Percentiles rank a stretch among this genome's conserved stretches.
Evolutionary conservation across 169 alveolate species (phyloP).

Genomic region (Eimeria necatrix): DNA sequence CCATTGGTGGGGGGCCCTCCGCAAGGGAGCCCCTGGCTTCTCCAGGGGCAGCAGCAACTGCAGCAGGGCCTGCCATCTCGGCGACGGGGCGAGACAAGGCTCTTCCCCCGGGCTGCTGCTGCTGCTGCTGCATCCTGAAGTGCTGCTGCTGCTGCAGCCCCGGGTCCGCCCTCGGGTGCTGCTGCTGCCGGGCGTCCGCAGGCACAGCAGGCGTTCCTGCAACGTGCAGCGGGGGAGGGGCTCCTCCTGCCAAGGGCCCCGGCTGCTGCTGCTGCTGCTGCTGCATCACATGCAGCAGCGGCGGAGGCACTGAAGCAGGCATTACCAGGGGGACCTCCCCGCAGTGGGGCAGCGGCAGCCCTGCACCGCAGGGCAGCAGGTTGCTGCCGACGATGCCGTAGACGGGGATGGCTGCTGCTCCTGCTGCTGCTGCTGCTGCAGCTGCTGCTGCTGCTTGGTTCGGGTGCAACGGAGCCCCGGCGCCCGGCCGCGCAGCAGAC

Average conservation of each 20-base stretch:
- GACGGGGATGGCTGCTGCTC: conserved; percentile 22
- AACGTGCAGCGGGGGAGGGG: conserved; percentile 54
- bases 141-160: conserved; percentile 51
- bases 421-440: conserved; percentile 36
- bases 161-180: conserved; percentile 29
- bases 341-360: conserved; percentile 70
- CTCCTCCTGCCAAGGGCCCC: not conserved
- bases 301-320: conserved; percentile 32
- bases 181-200: conserved; percentile 58
- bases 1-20: conserved; percentile 18
- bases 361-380: conserved; percentile 33
- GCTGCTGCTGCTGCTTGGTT: conserved; percentile 34
- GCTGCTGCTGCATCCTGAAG: not conserved
- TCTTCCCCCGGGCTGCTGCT: conserved; percentile 28
- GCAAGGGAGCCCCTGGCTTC: conserved; percentile 11
- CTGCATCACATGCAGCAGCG: conserved; percentile 64
- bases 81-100: not conserved
- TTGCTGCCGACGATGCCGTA: conserved; percentile 35
- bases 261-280: conserved; percentile 57
- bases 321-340: conserved; percentile 24
- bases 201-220: not conserved
- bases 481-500: not conserved
- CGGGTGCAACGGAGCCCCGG: conserved; percentile 8
- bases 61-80: conserved; percentile 4
- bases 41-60: not conserved